Conservation (phyloP, 1,284 basidiomycete genomes). For the Trametes versicolor region DNA sequence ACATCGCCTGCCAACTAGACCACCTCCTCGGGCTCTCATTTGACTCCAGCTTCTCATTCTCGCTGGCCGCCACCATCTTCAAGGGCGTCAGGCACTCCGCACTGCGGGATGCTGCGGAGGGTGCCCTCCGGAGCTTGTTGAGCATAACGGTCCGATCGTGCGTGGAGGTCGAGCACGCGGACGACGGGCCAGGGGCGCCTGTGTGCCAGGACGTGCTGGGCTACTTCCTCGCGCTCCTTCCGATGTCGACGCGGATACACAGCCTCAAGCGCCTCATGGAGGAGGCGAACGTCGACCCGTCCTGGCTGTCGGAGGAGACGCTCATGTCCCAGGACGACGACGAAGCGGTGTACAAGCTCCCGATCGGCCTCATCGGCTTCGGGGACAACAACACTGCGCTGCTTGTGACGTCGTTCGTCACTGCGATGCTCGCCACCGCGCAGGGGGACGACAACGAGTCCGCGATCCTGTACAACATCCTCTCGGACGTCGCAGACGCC, state of each 20-base stretch:
- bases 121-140: constrained; percentile 65
- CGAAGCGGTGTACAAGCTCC: constrained; percentile 61
- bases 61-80: constrained; percentile 84
- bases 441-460: constrained; percentile 86
- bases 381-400: constrained; percentile 75
- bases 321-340: constrained; percentile 54
- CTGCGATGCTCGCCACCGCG: constrained; percentile 80
- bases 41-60: constrained; percentile 83
- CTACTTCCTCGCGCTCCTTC: constrained; percentile 85
- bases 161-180: constrained; percentile 47
- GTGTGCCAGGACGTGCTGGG: constrained; percentile 74
- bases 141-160: constrained; percentile 63
- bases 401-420: constrained; percentile 78
- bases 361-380: constrained; percentile 69
- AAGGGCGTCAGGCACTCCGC: constrained; percentile 82
- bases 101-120: constrained; percentile 68
- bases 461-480: constrained; percentile 80
- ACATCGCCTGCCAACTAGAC: constrained; percentile 80
- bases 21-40: constrained; percentile 81
- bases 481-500: constrained; percentile 77
- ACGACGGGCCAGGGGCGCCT: constrained; percentile 50
- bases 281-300: constrained; percentile 66
- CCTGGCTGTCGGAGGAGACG: constrained; percentile 52
- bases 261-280: constrained; percentile 69
- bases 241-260: constrained; percentile 67